Percentiles rank a stretch among this genome's conserved stretches.
Conservation (phyloP, 2,329 filamentous ascomycete species). For the Fusarium bulbicola region DNA sequence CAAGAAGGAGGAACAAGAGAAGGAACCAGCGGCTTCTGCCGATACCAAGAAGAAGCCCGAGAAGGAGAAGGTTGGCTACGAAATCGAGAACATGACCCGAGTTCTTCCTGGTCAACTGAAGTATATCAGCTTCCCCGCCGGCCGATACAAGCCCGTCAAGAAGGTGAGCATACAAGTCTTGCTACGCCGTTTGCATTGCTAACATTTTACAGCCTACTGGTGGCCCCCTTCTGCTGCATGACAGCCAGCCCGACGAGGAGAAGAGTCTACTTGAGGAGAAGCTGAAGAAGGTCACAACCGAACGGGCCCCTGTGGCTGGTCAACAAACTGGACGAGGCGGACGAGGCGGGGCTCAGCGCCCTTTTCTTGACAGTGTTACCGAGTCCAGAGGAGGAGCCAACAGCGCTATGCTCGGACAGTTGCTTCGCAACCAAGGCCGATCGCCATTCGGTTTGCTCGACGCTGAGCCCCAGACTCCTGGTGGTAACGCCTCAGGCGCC, state of each 20-base stretch:
- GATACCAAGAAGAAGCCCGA: constrained; percentile 88
- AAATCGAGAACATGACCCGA: constrained; percentile 95
- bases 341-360: constrained; percentile 46
- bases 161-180: constrained; percentile 66
- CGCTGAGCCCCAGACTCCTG: constrained; percentile 43
- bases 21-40: constrained; percentile 61
- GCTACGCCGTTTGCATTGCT: constrained; percentile 18
- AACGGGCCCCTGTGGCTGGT: constrained; percentile 68
- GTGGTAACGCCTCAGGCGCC: constrained; percentile 62
- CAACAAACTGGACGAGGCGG: constrained; percentile 46
- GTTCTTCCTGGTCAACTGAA: constrained; percentile 93
- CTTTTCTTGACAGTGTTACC: constrained; percentile 49
- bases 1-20: constrained; percentile 70
- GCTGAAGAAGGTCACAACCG: constrained; percentile 79
- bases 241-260: constrained; percentile 80
- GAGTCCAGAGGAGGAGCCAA: constrained; percentile 45
- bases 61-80: constrained; percentile 96
- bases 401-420: constrained; percentile 52
- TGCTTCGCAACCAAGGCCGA: constrained; percentile 53
- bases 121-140: constrained; percentile 91
- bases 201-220: constrained; percentile 76
- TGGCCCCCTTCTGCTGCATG: constrained; percentile 89
- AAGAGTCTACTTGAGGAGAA: constrained; percentile 91
- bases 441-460: constrained; percentile 43
- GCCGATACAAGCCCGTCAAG: constrained; percentile 90